Base-by-base conservation (phyloP, 345 rosid species). In the Carallia brachiata region DNA sequence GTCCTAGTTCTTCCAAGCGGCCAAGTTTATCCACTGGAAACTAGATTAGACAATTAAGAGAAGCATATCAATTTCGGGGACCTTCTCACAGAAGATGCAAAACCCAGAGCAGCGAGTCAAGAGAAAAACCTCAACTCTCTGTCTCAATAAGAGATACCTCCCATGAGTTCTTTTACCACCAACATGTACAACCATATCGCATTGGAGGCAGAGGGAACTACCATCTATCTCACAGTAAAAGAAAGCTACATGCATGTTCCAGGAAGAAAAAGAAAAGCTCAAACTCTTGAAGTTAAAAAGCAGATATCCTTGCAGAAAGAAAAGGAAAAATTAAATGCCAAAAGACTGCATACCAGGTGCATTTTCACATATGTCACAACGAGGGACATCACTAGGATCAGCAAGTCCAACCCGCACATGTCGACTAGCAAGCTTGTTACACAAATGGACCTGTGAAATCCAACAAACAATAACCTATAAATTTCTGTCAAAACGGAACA, bases 151-250 rank as follows among this genome's bases (percentile, higher is more conserved):
- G 65, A 88, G 93, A 81, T 88, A 90, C 66, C 96, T 81, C 34
- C 82, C 83, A 62, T 90, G 96, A 31, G 96, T 88, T 79, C 96
- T 80, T 82, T 90, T 90, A 69, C 96, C 96, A 65, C 96, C 96
- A 71, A 90, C 93, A 87, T 90, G 96, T 27, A 90, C 96, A 40
- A 82, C 75, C 93, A 84, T 88, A 84, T 90, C 96, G 60, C 96
- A 90, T 84, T 90, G 96, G 66, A 90, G 81, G 81, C 96, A 88
- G 50, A 90, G 90, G 39, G 96, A 90, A 78, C 84, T 90, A 69
- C 91, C 96, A 59, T 90, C 93, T 81, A 88, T 82, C 84, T 88
- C 96, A 79, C 96, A 88, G 73, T 84, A 90, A 88, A 90, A 88
- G 90, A 90, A 90, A 65, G 93, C 97, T 86, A 71, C 81, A 77